Percentiles rank a stretch among this genome's conserved stretches.
phyloP scores from a whole-genome alignment of 1,284 basidiomycete genomes.

The Exsudoporus floridanus region DNA sequence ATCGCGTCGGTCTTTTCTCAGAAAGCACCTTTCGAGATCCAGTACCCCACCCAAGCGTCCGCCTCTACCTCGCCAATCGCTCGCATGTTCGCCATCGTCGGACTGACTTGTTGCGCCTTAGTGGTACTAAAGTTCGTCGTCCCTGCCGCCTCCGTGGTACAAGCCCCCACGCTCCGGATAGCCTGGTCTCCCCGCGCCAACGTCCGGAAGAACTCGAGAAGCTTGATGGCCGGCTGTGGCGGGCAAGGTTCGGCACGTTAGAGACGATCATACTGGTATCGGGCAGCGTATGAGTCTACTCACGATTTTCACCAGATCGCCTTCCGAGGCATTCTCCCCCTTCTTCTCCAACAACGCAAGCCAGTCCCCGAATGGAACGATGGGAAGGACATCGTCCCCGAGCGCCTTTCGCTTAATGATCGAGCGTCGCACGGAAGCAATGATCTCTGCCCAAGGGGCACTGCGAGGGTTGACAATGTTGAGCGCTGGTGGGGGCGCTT shows the following conservation, averaged over 20 bases:
- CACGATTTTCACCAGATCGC: slow-evolving; percentile 24
- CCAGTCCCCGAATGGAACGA: slow-evolving; percentile 29
- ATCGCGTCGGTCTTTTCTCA: not conserved
- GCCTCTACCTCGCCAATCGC: slow-evolving; percentile 25
- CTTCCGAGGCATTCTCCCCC: slow-evolving; percentile 17
- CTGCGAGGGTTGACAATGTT: slow-evolving; percentile 29
- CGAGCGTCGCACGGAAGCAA: slow-evolving; percentile 11
- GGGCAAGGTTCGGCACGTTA: not conserved
- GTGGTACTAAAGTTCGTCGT: slow-evolving; percentile 19
- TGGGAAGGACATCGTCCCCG: slow-evolving; percentile 8
- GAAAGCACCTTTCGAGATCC: slow-evolving; percentile 21
- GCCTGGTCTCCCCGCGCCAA: slow-evolving; percentile 15
- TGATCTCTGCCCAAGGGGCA: slow-evolving; percentile 18
- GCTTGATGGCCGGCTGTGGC: slow-evolving; percentile 32
- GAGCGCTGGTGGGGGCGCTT: slow-evolving; percentile 13
- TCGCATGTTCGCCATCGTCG: slow-evolving; percentile 23
- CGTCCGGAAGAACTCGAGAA: slow-evolving; percentile 28
- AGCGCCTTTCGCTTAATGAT: slow-evolving; percentile 12
- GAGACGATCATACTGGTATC: too few species aligned
- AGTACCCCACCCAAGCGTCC: slow-evolving; percentile 28
- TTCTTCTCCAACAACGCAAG: slow-evolving; percentile 19
- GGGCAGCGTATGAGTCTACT: slow-evolving; percentile 1
- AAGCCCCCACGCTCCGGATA: not conserved
- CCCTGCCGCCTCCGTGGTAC: slow-evolving; percentile 20
- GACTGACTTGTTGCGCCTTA: slow-evolving; percentile 20